Conservation (phyloP, 2,329 filamentous ascomycete genomes). For the Parastagonospora nodorum region DNA sequence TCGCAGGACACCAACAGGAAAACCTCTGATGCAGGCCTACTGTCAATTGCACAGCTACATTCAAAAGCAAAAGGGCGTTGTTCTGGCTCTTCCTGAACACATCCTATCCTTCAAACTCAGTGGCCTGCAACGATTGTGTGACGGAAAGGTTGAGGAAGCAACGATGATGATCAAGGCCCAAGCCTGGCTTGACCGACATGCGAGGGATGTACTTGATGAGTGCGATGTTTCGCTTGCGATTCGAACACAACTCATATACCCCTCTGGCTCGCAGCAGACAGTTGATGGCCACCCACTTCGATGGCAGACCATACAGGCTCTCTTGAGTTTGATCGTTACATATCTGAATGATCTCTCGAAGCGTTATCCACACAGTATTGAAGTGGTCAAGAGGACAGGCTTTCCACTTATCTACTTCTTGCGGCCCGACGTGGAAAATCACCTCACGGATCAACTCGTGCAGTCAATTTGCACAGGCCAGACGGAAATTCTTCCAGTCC, state of each 20-base stretch:
- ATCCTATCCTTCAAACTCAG: conserved; percentile 68
- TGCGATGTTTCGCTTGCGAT: conserved; percentile 54
- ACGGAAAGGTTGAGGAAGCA: conserved; percentile 51
- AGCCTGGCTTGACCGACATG: conserved; percentile 54
- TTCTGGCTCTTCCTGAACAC: conserved; percentile 67
- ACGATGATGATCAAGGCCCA: conserved; percentile 58
- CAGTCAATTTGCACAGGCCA: conserved; percentile 39
- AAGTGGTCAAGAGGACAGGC: conserved; percentile 50
- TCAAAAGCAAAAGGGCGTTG: conserved; percentile 54
- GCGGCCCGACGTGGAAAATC: conserved; percentile 42
- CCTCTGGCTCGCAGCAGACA: conserved; percentile 47
- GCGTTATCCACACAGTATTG: conserved; percentile 57
- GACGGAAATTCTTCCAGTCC: conserved; percentile 30
- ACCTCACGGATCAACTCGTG: conserved; percentile 36
- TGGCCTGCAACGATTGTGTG: conserved; percentile 61
- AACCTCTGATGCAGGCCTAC: conserved; percentile 39
- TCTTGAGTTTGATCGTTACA: conserved; percentile 40
- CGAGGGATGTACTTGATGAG: conserved; percentile 69
- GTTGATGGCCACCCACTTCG: conserved; percentile 49
- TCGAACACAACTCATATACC: conserved; percentile 52
- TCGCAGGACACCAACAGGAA: conserved; percentile 51
- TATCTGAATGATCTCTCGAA: conserved; percentile 18
- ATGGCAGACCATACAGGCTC: conserved; percentile 45
- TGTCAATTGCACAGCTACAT: conserved; percentile 50
- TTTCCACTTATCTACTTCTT: conserved; percentile 66